A percentile compares a stretch with the other conserved stretches of the same genome.
Evolutionary conservation across 257 asterid genomes (phyloP).

Genomic region (Salvia miltiorrhiza): DNA sequence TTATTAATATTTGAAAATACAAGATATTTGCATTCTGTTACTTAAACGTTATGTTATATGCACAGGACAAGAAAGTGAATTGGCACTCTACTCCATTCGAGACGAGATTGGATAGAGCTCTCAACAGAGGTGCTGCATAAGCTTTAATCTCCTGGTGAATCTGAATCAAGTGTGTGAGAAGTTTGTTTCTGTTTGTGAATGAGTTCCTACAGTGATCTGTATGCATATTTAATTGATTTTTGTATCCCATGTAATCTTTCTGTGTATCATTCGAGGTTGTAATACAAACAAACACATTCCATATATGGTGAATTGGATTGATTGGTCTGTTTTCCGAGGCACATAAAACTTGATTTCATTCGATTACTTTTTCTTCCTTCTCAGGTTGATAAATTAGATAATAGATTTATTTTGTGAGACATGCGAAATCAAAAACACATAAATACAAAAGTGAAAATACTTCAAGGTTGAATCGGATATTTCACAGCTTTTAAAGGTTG

Average conservation of each 20-base stretch:
- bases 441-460: no score
- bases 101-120: slow-evolving; percentile 79
- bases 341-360: neutral
- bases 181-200: slow-evolving; percentile 36
- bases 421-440: no score
- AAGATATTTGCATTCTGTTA: slow-evolving; percentile 15
- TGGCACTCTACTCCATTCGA: slow-evolving; percentile 95
- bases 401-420: no score
- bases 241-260: neutral
- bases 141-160: slow-evolving; percentile 20
- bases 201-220: slow-evolving; percentile 25
- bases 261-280: slow-evolving; percentile 23
- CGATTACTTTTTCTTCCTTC: neutral
- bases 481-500: no score
- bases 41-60: slow-evolving; percentile 21
- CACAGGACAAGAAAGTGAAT: slow-evolving; percentile 82
- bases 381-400: no score
- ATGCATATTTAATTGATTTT: slow-evolving; percentile 25
- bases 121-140: slow-evolving; percentile 45
- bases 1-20: slow-evolving; percentile 9
- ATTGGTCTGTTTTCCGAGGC: slow-evolving; percentile 17
- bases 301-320: slow-evolving; percentile 26
- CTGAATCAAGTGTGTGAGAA: slow-evolving; percentile 24
- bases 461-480: no score
- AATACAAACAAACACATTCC: slow-evolving; percentile 15